A percentile compares a stretch with the other conserved stretches of the same genome.
Evolutionary conservation across 2,329 filamentous ascomycete species (phyloP).

Genomic region (Metarhizium guizhouense): DNA sequence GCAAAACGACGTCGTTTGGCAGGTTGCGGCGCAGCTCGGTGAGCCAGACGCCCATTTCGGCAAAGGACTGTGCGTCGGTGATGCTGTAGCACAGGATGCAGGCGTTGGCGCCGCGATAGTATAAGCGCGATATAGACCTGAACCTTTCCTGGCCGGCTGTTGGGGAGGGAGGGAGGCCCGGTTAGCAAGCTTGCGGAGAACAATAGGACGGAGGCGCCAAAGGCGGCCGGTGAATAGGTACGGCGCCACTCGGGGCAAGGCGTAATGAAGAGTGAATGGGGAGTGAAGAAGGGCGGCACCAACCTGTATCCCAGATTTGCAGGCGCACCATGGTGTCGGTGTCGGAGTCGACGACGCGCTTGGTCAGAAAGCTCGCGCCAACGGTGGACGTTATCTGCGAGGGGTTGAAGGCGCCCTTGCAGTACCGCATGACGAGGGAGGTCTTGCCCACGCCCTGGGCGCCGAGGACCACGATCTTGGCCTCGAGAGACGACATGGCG

Average conservation of each 20-base stretch:
- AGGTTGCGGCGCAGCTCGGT: slow-evolving; percentile 75
- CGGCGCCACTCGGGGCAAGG: neutral
- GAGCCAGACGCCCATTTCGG: slow-evolving; percentile 89
- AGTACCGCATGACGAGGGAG: slow-evolving; percentile 66
- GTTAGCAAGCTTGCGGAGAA: neutral
- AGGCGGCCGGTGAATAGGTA: neutral
- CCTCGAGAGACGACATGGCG: slow-evolving; percentile 56
- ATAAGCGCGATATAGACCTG: slow-evolving; percentile 85
- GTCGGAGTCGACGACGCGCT: slow-evolving; percentile 73
- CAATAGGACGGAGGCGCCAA: neutral
- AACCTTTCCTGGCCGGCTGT: slow-evolving; percentile 86
- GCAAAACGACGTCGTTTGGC: slow-evolving; percentile 69
- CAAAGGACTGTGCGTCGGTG: slow-evolving; percentile 75
- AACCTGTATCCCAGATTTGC: slow-evolving; percentile 90
- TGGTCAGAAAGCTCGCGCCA: slow-evolving; percentile 71
- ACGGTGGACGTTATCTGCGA: slow-evolving; percentile 61
- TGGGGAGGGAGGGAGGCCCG: neutral
- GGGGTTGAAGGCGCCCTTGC: slow-evolving; percentile 62
- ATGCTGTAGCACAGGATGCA: slow-evolving; percentile 94
- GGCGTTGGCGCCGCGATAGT: slow-evolving; percentile 92
- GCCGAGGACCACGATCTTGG: slow-evolving; percentile 74
- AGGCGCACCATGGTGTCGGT: slow-evolving; percentile 81
- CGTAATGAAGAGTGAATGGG: neutral
- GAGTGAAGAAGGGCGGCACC: slow-evolving; percentile 3
- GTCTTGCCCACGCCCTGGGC: slow-evolving; percentile 75